These are phyloP conservation scores for Thelonectria olida DNA, from an alignment of 2,329 filamentous ascomycete genomes.

Conservation along the genomic window DNA sequence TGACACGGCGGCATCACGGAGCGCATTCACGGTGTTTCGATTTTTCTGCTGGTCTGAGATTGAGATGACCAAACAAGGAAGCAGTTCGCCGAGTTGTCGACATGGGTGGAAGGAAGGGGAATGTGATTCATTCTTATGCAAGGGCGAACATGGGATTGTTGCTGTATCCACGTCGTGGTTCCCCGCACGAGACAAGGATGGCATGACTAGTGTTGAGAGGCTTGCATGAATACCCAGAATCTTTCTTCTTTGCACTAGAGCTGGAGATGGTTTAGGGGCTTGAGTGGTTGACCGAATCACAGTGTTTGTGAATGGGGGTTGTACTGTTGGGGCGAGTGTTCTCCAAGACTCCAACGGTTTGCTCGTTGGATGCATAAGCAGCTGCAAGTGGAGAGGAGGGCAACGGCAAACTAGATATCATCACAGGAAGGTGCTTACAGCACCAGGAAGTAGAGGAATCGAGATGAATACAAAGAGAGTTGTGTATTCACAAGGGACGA, in stretches of 20 bases:
- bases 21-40: not conserved
- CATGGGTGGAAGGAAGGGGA: not conserved
- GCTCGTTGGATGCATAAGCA: not conserved
- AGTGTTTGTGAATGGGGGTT: not conserved
- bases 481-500: too few relatives aligned
- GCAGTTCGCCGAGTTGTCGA: conserved; percentile 19
- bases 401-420: too few relatives aligned
- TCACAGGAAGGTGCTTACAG: too few relatives aligned
- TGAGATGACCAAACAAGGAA: conserved; percentile 13
- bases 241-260: not conserved
- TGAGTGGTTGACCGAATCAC: too few relatives aligned
- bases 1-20: too few relatives aligned
- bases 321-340: too few relatives aligned
- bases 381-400: too few relatives aligned
- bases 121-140: not conserved
- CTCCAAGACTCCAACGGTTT: not conserved
- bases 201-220: not conserved
- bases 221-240: not conserved
- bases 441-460: too few relatives aligned
- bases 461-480: too few relatives aligned
- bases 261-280: not conserved
- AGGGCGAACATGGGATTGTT: not conserved
- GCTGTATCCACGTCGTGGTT: not conserved
- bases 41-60: not conserved
- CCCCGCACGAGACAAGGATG: conserved; percentile 6